Evolutionary conservation across 2,329 filamentous ascomycete species (phyloP).

Genomic region (Fusarium sambucinum): DNA sequence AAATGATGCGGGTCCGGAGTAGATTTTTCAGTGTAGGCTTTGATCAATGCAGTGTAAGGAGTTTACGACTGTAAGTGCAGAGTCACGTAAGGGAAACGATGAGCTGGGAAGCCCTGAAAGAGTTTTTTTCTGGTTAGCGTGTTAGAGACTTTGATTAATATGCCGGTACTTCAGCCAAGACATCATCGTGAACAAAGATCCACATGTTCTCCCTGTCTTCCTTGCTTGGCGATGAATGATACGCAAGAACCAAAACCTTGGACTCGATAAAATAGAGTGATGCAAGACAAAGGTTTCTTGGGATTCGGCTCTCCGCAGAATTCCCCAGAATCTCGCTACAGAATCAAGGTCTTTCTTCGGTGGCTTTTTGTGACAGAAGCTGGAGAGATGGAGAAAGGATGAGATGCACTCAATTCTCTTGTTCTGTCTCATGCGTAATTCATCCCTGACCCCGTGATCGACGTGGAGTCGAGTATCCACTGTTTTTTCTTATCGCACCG

Average conservation of each 20-base stretch:
- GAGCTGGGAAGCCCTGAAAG: background rate
- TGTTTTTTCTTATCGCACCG: constrained; percentile 35
- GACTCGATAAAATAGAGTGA: background rate
- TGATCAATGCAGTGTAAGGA: constrained; percentile 2
- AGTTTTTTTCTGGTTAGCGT: constrained; percentile 3
- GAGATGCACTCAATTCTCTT: background rate
- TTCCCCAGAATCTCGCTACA: constrained; percentile 33
- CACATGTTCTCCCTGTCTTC: constrained; percentile 15
- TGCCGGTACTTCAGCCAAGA: constrained; percentile 30
- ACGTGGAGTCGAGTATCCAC: constrained; percentile 10
- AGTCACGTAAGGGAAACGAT: constrained; percentile 2
- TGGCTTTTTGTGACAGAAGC: background rate
- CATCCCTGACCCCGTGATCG: constrained; percentile 25
- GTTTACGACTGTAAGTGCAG: background rate
- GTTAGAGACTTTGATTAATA: constrained; percentile 12
- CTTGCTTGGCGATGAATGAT: constrained; percentile 33
- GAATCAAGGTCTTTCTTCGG: constrained; percentile 26
- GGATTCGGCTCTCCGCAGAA: constrained; percentile 17
- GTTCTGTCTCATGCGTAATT: constrained; percentile 9
- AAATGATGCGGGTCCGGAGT: constrained; percentile 35
- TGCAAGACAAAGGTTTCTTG: background rate
- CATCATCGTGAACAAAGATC: constrained; percentile 15
- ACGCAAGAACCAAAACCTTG: constrained; percentile 3
- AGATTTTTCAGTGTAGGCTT: constrained; percentile 11
- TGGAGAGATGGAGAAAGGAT: constrained; percentile 4